Conservation (phyloP, 1,139 yeast genomes). For the Nakaseomyces sp. region DNA sequence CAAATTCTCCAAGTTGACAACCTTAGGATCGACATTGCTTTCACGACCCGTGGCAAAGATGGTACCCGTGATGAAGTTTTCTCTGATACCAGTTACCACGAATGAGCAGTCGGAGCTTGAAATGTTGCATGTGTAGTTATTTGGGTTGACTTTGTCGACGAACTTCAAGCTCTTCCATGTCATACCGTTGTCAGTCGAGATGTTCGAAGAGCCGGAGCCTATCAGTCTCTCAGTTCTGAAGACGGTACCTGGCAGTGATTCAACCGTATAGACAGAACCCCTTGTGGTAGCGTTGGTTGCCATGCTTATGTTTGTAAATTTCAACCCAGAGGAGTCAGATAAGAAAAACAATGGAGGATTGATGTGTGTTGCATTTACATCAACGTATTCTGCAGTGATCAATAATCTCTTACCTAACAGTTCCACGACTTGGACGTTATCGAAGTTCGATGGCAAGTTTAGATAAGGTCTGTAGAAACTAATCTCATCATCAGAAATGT, state of each 20-base stretch:
- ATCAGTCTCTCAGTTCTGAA: background rate
- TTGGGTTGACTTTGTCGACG: background rate
- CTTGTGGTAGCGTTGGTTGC: background rate
- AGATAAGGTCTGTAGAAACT: background rate
- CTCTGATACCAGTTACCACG: background rate
- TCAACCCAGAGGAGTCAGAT: background rate
- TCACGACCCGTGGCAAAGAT: background rate
- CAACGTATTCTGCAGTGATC: background rate
- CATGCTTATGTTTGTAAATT: background rate
- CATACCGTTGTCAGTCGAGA: background rate
- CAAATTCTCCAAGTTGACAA: background rate
- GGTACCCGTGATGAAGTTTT: background rate
- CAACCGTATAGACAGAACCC: background rate
- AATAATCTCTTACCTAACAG: background rate
- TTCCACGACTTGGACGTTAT: background rate
- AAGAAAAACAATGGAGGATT: background rate
- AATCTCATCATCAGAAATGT: background rate
- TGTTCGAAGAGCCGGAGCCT: background rate
- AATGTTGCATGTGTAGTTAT: background rate
- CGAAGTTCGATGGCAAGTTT: background rate
- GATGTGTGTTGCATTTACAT: too few relatives aligned
- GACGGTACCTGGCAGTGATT: background rate
- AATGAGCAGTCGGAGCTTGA: background rate
- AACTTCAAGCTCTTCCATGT: background rate
- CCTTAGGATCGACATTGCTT: background rate